A percentile compares a stretch with the other conserved stretches of the same genome.
phyloP scores from a whole-genome alignment of 2,329 filamentous ascomycete genomes.

The Aureobasidium sp. region DNA sequence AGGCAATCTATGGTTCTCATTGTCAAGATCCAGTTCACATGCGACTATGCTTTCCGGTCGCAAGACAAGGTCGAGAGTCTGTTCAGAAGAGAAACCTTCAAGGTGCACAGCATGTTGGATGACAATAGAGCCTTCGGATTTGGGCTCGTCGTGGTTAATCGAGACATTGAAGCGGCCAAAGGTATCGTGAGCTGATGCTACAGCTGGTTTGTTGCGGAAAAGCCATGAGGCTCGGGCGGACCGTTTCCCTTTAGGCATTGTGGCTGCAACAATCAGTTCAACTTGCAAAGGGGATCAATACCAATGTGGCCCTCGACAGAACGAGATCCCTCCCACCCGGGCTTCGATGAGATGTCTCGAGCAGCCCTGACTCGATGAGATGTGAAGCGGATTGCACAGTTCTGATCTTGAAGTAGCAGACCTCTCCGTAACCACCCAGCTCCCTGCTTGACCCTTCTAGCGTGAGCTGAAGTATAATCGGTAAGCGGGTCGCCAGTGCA shows the following conservation, averaged over 20 bases:
- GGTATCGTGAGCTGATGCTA: not conserved
- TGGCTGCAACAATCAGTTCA: not conserved
- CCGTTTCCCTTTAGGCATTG: conserved; percentile 9
- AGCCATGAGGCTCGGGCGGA: conserved; percentile 3
- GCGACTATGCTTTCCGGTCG: conserved; percentile 9
- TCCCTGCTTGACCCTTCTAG: conserved; percentile 5
- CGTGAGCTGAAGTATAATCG: not conserved
- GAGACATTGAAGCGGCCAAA: conserved; percentile 3
- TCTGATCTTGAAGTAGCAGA: not conserved
- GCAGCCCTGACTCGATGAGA: conserved; percentile 12
- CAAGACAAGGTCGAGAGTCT: conserved; percentile 4
- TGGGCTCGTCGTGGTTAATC: conserved; percentile 2
- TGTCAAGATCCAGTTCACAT: not conserved
- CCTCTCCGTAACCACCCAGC: conserved; percentile 1
- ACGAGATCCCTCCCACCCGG: conserved; percentile 12
- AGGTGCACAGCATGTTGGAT: conserved; percentile 6
- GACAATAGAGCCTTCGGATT: not conserved
- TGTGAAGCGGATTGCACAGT: not conserved
- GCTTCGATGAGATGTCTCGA: conserved; percentile 3
- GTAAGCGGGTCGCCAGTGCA: not conserved
- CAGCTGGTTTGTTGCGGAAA: conserved; percentile 12
- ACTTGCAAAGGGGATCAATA: not conserved
- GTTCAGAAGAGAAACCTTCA: not conserved
- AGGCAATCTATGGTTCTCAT: not conserved
- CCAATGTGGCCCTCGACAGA: not conserved